phyloP scores from a whole-genome alignment of 257 asterid genomes.

The Solanum verrucosum region DNA sequence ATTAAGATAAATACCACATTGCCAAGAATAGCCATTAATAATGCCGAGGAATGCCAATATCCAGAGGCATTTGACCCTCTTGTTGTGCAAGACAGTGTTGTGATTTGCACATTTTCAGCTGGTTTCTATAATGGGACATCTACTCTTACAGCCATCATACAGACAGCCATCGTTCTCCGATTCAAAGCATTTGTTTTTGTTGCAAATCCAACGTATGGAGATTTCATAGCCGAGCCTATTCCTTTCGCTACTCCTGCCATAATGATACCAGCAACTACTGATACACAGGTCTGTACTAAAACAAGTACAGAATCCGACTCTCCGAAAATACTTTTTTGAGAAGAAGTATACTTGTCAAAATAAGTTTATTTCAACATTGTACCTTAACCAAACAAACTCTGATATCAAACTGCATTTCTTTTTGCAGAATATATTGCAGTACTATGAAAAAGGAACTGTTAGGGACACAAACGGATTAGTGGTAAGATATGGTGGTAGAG shows the following conservation, averaged over 20 bases:
- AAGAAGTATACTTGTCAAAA: neutral
- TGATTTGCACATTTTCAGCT: conserved; percentile 73
- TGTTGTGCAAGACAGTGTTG: conserved; percentile 51
- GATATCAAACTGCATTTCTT: neutral
- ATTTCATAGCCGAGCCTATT: conserved; percentile 81
- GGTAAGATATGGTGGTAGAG: conserved; percentile 47
- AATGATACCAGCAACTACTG: conserved; percentile 57
- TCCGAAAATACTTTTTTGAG: neutral
- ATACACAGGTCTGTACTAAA: conserved; percentile 39
- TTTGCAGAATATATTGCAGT: conserved; percentile 42
- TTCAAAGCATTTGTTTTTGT: conserved; percentile 67
- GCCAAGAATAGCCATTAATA: conserved; percentile 38
- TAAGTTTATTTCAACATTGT: neutral
- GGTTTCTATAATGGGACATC: conserved; percentile 74
- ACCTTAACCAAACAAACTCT: neutral
- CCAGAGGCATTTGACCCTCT: conserved; percentile 65
- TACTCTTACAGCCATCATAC: conserved; percentile 39
- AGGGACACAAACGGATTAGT: conserved; percentile 42
- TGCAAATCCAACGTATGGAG: conserved; percentile 75
- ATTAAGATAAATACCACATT: conserved; percentile 27
- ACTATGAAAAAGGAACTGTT: conserved; percentile 48
- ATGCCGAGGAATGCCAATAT: conserved; percentile 69
- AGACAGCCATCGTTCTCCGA: conserved; percentile 52
- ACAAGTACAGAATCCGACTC: neutral
- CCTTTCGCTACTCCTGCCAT: conserved; percentile 79